Evolutionary conservation across 805 yeast species (phyloP).

Genomic region (Pichia occidentalis): DNA sequence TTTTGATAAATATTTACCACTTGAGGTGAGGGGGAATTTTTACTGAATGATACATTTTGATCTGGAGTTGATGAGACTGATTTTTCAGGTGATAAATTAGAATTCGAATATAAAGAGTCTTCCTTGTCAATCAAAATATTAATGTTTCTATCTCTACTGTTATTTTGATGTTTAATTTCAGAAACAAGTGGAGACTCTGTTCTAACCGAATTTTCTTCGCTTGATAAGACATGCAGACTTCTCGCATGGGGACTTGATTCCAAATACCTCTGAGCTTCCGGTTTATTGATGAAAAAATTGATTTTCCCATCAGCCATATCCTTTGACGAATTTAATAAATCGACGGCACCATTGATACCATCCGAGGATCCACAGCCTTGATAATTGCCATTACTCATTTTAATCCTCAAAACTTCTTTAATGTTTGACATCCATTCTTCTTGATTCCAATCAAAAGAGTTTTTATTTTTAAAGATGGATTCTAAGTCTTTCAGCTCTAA

Average conservation of each 20-base stretch:
- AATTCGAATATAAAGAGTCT: conserved; percentile 5
- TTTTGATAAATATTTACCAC: conserved; percentile 28
- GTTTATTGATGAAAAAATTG: conserved; percentile 15
- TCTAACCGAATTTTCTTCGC: conserved; percentile 1
- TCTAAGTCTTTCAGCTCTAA: conserved; percentile 56
- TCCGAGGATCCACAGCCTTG: conserved; percentile 71
- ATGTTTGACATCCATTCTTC: conserved; percentile 55
- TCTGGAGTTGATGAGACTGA: conserved; percentile 1
- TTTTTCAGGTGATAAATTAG: not conserved
- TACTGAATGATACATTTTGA: not conserved
- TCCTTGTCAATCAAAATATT: not conserved
- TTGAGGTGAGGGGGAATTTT: conserved; percentile 22
- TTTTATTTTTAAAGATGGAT: conserved; percentile 31
- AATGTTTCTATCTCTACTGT: not conserved
- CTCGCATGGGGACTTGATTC: conserved; percentile 9
- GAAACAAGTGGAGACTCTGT: not conserved
- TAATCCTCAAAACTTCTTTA: conserved; percentile 48
- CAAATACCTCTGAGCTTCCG: conserved; percentile 11
- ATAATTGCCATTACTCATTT: conserved; percentile 54
- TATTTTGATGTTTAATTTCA: not conserved
- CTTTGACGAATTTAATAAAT: conserved; percentile 19
- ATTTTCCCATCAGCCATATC: conserved; percentile 23
- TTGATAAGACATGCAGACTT: conserved; percentile 3
- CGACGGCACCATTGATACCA: conserved; percentile 54
- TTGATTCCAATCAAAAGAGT: conserved; percentile 42